Conservation (phyloP, 352 stramenopile genomes). For the Elongisporangium anandrum region DNA sequence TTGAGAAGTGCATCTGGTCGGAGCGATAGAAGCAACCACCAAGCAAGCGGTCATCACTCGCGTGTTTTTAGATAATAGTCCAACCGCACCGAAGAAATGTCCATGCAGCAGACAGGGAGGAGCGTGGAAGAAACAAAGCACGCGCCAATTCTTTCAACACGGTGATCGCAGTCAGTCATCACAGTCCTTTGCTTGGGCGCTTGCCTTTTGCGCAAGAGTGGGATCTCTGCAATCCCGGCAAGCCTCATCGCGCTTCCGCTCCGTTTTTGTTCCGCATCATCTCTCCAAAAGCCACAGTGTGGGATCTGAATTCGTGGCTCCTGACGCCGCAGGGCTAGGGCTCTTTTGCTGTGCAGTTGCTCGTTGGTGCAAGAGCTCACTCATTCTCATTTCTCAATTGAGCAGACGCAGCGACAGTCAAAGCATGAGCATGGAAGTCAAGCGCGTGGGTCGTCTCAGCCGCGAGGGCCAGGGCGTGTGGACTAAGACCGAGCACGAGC, state of each 20-base stretch:
- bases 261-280: constrained; percentile 5
- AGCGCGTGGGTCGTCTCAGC: constrained; percentile 18
- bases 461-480: constrained; percentile 32
- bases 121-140: not conserved
- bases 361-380: not conserved
- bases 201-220: not conserved
- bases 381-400: constrained; percentile 1
- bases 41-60: not conserved
- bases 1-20: not conserved
- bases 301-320: constrained; percentile 23
- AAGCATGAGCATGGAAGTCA: constrained; percentile 1
- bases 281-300: constrained; percentile 13
- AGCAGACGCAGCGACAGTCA: not conserved
- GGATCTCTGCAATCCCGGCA: not conserved
- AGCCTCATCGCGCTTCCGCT: not conserved
- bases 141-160: not conserved
- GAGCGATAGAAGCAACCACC: not conserved
- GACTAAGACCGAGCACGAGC: constrained; percentile 31
- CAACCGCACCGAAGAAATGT: not conserved
- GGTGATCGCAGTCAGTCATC: not conserved
- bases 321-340: constrained; percentile 8
- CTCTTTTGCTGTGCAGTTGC: not conserved
- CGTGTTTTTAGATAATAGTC: not conserved
- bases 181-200: not conserved
- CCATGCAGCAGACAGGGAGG: not conserved